phyloP scores from a whole-genome alignment of 768 basidiomycete genomes.

The Psilocybe azurescens region DNA sequence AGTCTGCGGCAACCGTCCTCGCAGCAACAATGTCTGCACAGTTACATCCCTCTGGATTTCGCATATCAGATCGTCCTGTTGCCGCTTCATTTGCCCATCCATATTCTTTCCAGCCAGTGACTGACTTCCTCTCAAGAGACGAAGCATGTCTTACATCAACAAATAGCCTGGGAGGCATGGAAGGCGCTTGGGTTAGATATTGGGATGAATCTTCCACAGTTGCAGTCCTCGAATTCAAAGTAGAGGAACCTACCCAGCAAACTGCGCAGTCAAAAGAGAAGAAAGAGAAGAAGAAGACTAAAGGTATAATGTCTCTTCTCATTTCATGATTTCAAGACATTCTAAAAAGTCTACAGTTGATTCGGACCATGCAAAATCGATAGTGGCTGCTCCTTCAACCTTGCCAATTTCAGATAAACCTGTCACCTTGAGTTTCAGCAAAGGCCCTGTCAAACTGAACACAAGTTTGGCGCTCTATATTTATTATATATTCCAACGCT shows the following conservation, averaged over 20 bases:
- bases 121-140: slow-evolving; percentile 76
- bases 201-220: slow-evolving; percentile 90
- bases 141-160: slow-evolving; percentile 78
- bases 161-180: slow-evolving; percentile 68
- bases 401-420: slow-evolving; percentile 83
- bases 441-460: slow-evolving; percentile 43
- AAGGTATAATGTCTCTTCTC: slow-evolving; percentile 41
- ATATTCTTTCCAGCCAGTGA: slow-evolving; percentile 85
- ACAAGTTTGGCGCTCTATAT: slow-evolving; percentile 24
- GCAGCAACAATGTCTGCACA: slow-evolving; percentile 87
- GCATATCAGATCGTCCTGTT: slow-evolving; percentile 87
- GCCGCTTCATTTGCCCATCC: slow-evolving; percentile 94
- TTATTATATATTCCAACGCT: not conserved
- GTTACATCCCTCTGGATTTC: slow-evolving; percentile 91
- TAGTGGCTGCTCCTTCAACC: slow-evolving; percentile 59
- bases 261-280: slow-evolving; percentile 42
- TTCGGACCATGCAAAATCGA: slow-evolving; percentile 32
- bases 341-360: slow-evolving; percentile 9
- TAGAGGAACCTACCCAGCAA: slow-evolving; percentile 59
- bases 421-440: slow-evolving; percentile 78
- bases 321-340: not conserved
- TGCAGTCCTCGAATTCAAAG: slow-evolving; percentile 79
- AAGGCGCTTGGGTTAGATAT: slow-evolving; percentile 81
- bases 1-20: slow-evolving; percentile 86
- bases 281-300: slow-evolving; percentile 68